phyloP scores from a whole-genome alignment of 805 yeast species.

The Yamadazyma insecticola region DNA sequence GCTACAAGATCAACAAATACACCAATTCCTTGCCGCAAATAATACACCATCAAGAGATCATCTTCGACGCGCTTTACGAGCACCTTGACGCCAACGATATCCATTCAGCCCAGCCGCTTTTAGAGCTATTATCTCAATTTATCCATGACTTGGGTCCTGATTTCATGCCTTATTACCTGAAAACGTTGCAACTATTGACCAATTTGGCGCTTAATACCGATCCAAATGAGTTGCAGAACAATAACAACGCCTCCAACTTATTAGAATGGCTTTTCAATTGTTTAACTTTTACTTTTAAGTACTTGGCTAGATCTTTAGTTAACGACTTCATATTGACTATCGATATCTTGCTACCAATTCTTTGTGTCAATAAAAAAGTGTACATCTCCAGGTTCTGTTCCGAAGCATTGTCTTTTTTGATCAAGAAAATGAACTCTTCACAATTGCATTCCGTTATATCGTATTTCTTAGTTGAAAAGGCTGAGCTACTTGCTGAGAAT shows the following conservation, averaged over 20 bases:
- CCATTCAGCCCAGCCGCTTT: slow-evolving; percentile 70
- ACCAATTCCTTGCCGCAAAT: slow-evolving; percentile 77
- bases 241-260: slow-evolving; percentile 51
- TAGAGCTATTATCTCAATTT: slow-evolving; percentile 76
- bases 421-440: slow-evolving; percentile 59
- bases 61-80: slow-evolving; percentile 46
- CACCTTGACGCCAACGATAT: slow-evolving; percentile 56
- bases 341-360: slow-evolving; percentile 55
- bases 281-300: slow-evolving; percentile 85
- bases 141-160: slow-evolving; percentile 92
- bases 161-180: slow-evolving; percentile 65
- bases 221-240: slow-evolving; percentile 48
- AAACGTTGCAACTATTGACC: slow-evolving; percentile 48
- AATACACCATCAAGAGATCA: slow-evolving; percentile 59
- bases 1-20: slow-evolving; percentile 47
- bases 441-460: slow-evolving; percentile 44
- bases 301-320: slow-evolving; percentile 61
- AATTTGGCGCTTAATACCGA: slow-evolving; percentile 36
- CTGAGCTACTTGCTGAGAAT: slow-evolving; percentile 27
- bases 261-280: slow-evolving; percentile 84
- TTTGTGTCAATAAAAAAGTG: slow-evolving; percentile 53
- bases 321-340: slow-evolving; percentile 66
- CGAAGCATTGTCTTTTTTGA: slow-evolving; percentile 80
- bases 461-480: slow-evolving; percentile 34
- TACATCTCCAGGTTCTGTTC: slow-evolving; percentile 80